Evolutionary conservation across 2,329 filamentous ascomycete species (phyloP).

Genomic region (Lecanicillium sp.): DNA sequence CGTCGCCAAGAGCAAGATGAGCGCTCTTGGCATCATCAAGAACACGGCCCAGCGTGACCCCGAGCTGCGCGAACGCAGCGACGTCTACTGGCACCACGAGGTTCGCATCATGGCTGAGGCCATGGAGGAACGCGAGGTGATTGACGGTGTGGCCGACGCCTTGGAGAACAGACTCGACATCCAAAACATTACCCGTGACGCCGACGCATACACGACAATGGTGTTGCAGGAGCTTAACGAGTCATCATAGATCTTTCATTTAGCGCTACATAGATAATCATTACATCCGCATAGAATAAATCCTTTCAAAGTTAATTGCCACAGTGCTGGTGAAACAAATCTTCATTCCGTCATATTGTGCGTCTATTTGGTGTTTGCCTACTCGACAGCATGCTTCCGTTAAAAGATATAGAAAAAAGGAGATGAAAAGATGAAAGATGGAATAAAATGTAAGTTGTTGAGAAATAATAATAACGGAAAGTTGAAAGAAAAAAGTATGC

Average conservation of each 20-base stretch:
- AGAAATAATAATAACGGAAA: neutral
- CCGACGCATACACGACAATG: constrained; percentile 49
- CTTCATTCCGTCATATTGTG: constrained; percentile 10
- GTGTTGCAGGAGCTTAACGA: constrained; percentile 23
- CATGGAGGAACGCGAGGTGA: constrained; percentile 72
- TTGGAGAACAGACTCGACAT: constrained; percentile 60
- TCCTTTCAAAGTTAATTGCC: neutral
- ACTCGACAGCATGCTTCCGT: neutral
- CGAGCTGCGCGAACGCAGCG: constrained; percentile 57
- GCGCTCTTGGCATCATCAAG: constrained; percentile 66
- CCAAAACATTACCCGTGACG: constrained; percentile 53
- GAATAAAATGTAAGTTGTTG: neutral
- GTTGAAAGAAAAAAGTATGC: neutral
- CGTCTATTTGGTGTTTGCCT: constrained; percentile 6
- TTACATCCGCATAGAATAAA: neutral
- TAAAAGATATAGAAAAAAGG: constrained; percentile 1
- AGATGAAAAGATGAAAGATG: constrained; percentile 1
- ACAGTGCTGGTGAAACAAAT: neutral
- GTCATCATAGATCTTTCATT: neutral
- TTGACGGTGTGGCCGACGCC: constrained; percentile 64
- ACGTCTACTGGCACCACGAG: constrained; percentile 78
- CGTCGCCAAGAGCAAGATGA: constrained; percentile 58
- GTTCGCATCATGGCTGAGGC: constrained; percentile 64
- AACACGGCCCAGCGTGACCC: constrained; percentile 75
- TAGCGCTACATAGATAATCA: neutral